These are phyloP conservation scores for Botrytis paeoniae DNA, from an alignment of 2,329 filamentous ascomycete species.

Conservation along the genomic window DNA sequence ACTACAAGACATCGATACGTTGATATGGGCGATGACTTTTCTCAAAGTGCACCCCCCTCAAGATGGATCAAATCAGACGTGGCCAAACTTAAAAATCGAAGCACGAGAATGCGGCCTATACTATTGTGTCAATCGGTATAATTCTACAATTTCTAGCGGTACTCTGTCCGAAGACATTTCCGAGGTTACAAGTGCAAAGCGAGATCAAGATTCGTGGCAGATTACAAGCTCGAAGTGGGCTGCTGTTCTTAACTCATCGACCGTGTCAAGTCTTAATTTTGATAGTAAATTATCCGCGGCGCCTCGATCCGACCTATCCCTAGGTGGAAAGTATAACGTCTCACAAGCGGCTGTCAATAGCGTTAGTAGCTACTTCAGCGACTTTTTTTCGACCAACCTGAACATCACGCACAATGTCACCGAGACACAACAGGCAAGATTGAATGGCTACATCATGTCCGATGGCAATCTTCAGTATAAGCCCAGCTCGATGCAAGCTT, in stretches of 20 bases:
- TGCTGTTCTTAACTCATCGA: conserved; percentile 4
- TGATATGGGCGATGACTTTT: conserved; percentile 7
- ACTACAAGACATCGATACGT: not conserved
- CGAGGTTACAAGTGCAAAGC: not conserved
- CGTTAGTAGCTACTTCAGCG: not conserved
- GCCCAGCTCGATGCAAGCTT: conserved; percentile 9
- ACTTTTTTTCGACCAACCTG: not conserved
- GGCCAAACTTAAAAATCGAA: not conserved
- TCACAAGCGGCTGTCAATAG: conserved; percentile 4
- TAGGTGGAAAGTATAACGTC: not conserved
- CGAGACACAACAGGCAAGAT: conserved; percentile 6
- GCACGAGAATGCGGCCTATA: conserved; percentile 8
- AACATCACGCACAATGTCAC: conserved; percentile 7
- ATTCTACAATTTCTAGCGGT: not conserved
- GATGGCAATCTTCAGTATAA: conserved; percentile 1
- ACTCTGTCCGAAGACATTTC: not conserved
- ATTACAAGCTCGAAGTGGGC: conserved; percentile 6
- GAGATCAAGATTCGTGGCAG: conserved; percentile 13
- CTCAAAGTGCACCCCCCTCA: conserved; percentile 3
- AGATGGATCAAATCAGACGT: not conserved
- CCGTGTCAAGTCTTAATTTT: conserved; percentile 4
- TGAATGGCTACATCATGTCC: conserved; percentile 13
- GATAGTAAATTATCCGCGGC: not conserved
- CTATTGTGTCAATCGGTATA: conserved; percentile 7
- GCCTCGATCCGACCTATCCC: conserved; percentile 2